Conservation (phyloP, 306 rosid genomes). For the Gastrolobium bilobum region DNA sequence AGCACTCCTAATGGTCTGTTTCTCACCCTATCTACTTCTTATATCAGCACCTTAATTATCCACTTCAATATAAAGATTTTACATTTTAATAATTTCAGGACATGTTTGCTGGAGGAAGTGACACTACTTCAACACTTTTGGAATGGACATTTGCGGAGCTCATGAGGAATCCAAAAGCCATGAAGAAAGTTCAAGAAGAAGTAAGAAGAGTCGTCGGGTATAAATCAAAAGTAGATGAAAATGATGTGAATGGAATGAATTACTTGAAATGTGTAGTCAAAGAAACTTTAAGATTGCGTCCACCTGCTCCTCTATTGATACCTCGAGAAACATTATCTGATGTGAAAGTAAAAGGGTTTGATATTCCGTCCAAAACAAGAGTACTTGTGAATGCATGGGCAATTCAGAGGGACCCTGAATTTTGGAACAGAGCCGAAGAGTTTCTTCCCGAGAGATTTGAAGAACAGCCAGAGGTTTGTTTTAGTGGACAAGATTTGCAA, state of each 20-base stretch:
- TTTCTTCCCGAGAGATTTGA: conserved; percentile 42
- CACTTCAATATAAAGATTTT: too few relatives aligned
- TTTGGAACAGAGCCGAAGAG: conserved; percentile 35
- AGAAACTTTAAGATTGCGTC: conserved; percentile 44
- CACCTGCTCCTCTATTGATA: conserved; percentile 51
- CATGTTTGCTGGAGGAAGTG: conserved; percentile 39
- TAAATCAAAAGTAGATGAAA: conserved; percentile 41
- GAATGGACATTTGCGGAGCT: conserved; percentile 48
- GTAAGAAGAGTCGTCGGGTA: conserved; percentile 42
- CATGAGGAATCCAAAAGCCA: conserved; percentile 13
- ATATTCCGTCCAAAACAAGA: conserved; percentile 37
- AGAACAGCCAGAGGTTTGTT: not conserved
- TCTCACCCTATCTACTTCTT: not conserved
- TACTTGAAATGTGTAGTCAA: conserved; percentile 57
- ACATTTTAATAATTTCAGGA: conserved; percentile 20
- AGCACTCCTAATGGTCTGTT: conserved; percentile 35
- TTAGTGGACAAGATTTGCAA: conserved; percentile 19
- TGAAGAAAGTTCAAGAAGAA: conserved; percentile 55
- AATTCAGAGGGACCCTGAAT: conserved; percentile 39
- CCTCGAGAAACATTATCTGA: conserved; percentile 41
- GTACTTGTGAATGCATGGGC: conserved; percentile 48
- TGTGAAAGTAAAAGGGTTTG: conserved; percentile 15
- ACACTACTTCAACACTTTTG: conserved; percentile 19
- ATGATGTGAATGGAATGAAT: conserved; percentile 52
- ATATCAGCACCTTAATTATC: too few relatives aligned